Evolutionary conservation across 2,329 filamentous ascomycete genomes (phyloP).

Genomic region (Samsoniella hepiali): DNA sequence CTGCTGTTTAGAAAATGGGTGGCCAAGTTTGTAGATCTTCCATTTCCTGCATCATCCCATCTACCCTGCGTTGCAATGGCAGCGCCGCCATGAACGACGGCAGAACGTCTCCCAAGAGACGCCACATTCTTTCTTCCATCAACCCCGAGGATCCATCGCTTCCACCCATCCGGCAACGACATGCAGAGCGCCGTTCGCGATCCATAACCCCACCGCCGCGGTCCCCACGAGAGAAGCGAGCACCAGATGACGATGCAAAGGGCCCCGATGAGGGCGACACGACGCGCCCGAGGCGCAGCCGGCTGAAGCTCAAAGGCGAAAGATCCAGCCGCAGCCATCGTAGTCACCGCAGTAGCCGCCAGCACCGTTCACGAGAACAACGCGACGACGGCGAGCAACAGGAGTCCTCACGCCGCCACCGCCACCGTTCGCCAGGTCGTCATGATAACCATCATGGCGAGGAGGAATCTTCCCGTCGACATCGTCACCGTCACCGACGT

Average conservation of each 20-base stretch:
- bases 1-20: background rate
- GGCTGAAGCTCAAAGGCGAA: slow-evolving; percentile 35
- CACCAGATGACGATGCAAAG: slow-evolving; percentile 18
- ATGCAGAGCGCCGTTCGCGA: background rate
- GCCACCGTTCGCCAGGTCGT: slow-evolving; percentile 22
- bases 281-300: slow-evolving; percentile 30
- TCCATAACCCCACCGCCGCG: slow-evolving; percentile 13
- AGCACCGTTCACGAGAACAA: slow-evolving; percentile 23
- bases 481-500: slow-evolving; percentile 27
- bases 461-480: slow-evolving; percentile 22
- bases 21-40: background rate
- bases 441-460: slow-evolving; percentile 15
- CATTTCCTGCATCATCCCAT: background rate
- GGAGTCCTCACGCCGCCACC: slow-evolving; percentile 5
- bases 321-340: slow-evolving; percentile 23
- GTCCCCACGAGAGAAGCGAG: background rate
- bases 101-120: slow-evolving; percentile 38
- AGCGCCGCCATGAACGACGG: slow-evolving; percentile 32
- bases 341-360: slow-evolving; percentile 17
- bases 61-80: slow-evolving; percentile 22
- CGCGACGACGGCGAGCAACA: slow-evolving; percentile 22
- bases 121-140: slow-evolving; percentile 49
- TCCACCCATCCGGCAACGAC: background rate
- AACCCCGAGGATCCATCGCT: slow-evolving; percentile 33
- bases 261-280: slow-evolving; percentile 19